phyloP scores from a whole-genome alignment of 768 basidiomycete species.

The Boletellus ananas region DNA sequence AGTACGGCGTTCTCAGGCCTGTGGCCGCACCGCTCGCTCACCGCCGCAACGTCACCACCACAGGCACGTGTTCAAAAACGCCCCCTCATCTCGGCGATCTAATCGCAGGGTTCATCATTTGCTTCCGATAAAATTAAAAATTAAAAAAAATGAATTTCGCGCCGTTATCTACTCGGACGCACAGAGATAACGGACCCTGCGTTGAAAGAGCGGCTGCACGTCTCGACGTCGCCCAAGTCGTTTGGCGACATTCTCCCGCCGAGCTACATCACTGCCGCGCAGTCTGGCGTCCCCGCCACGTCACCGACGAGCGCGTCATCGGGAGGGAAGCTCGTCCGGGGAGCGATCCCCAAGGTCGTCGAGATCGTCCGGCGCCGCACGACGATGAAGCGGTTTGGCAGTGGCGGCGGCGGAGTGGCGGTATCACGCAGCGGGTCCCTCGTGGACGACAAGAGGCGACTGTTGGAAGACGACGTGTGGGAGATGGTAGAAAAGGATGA shows the following conservation, averaged over 20 bases:
- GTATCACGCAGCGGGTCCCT: slow-evolving; percentile 12
- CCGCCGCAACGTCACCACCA: slow-evolving; percentile 26
- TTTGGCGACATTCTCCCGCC: slow-evolving; percentile 49
- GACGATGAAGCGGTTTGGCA: slow-evolving; percentile 5
- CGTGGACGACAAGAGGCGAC: slow-evolving; percentile 15
- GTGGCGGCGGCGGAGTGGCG: neutral
- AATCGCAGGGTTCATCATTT: too few relatives aligned
- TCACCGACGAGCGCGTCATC: slow-evolving; percentile 15
- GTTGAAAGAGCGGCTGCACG: slow-evolving; percentile 18
- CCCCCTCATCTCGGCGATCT: too few relatives aligned
- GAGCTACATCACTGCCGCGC: slow-evolving; percentile 39
- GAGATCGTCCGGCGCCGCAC: slow-evolving; percentile 24
- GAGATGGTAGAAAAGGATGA: slow-evolving; percentile 15
- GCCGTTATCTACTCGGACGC: neutral
- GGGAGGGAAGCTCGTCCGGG: slow-evolving; percentile 31
- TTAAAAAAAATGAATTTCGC: too few relatives aligned
- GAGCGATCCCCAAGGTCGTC: slow-evolving; percentile 39
- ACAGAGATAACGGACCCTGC: slow-evolving; percentile 27
- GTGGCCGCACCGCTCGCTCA: slow-evolving; percentile 23
- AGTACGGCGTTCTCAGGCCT: slow-evolving; percentile 43
- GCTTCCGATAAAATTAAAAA: too few relatives aligned
- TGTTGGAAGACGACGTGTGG: slow-evolving; percentile 21
- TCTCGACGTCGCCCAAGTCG: slow-evolving; percentile 27
- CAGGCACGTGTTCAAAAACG: slow-evolving; percentile 5
- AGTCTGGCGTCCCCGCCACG: slow-evolving; percentile 12